phyloP scores from a whole-genome alignment of 2,329 filamentous ascomycete genomes.

The Colletotrichum navitas region DNA sequence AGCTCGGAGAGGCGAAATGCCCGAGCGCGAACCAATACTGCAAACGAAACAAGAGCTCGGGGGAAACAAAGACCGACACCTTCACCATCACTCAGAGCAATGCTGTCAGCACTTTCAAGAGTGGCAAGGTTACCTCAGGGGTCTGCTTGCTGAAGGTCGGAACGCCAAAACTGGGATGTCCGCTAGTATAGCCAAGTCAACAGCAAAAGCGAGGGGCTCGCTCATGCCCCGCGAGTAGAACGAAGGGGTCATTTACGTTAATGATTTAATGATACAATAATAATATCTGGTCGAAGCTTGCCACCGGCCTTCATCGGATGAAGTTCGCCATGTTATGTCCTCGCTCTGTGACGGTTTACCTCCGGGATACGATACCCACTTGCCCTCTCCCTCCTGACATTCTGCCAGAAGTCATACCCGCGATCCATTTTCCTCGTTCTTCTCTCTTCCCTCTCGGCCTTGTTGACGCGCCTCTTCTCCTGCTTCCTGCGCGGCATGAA shows the following conservation, averaged over 20 bases:
- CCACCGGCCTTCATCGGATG: no score
- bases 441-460: slow-evolving; percentile 23
- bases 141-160: slow-evolving; percentile 13
- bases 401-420: slow-evolving; percentile 58
- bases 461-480: slow-evolving; percentile 41
- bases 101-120: neutral
- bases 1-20: neutral
- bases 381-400: slow-evolving; percentile 55
- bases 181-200: neutral
- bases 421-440: slow-evolving; percentile 47
- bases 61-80: neutral
- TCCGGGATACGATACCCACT: slow-evolving; percentile 55
- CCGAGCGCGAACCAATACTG: neutral
- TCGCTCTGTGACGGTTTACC: slow-evolving; percentile 50
- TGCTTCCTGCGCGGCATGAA: slow-evolving; percentile 24
- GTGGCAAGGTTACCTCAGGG: neutral
- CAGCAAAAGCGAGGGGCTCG: neutral
- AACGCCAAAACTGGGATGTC: neutral
- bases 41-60: neutral
- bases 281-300: neutral
- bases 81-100: neutral
- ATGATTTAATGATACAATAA: neutral
- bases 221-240: neutral
- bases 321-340: neutral
- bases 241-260: neutral